These are phyloP conservation scores for Golovinomyces cichoracearum DNA, from an alignment of 2,329 filamentous ascomycete species.

Conservation along the genomic window DNA sequence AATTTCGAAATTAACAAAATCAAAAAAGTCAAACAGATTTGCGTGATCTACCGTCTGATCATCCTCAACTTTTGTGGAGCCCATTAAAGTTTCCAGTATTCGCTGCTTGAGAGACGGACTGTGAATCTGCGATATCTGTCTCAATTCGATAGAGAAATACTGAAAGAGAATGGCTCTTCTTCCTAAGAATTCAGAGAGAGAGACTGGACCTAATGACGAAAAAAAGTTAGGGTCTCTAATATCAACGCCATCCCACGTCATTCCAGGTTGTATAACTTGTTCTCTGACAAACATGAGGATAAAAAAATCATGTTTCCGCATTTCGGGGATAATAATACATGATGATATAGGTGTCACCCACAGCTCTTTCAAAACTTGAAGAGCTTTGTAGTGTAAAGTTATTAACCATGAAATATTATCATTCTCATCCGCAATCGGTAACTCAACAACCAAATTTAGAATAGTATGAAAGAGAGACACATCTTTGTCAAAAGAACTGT, in stretches of 20 bases:
- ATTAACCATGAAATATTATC: constrained; percentile 41
- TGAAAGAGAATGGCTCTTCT: constrained; percentile 56
- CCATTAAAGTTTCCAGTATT: constrained; percentile 49
- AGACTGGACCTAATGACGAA: constrained; percentile 15
- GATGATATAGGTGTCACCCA: constrained; percentile 66
- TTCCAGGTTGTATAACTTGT: constrained; percentile 38
- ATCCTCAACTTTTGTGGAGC: constrained; percentile 40
- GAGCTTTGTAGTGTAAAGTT: constrained; percentile 37
- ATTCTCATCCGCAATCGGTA: constrained; percentile 31
- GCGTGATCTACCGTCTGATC: constrained; percentile 39
- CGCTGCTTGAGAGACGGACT: constrained; percentile 44
- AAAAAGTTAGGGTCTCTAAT: constrained; percentile 40
- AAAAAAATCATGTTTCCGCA: constrained; percentile 57
- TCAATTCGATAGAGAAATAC: constrained; percentile 66
- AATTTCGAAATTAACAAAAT: constrained; percentile 51
- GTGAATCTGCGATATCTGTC: constrained; percentile 43
- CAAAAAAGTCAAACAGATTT: constrained; percentile 75
- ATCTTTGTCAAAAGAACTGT: constrained; percentile 43
- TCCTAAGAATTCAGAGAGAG: constrained; percentile 38
- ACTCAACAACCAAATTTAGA: constrained; percentile 41
- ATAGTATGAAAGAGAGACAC: constrained; percentile 66
- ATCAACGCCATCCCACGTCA: constrained; percentile 47
- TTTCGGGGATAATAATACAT: constrained; percentile 45
- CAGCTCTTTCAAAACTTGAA: constrained; percentile 52
- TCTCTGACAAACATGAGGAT: constrained; percentile 51